A percentile compares a stretch with the other conserved stretches of the same genome.
These are phyloP conservation scores for Carex scoparia DNA, from an alignment of 176 grass and related monocot genomes.

Conservation along the genomic window DNA sequence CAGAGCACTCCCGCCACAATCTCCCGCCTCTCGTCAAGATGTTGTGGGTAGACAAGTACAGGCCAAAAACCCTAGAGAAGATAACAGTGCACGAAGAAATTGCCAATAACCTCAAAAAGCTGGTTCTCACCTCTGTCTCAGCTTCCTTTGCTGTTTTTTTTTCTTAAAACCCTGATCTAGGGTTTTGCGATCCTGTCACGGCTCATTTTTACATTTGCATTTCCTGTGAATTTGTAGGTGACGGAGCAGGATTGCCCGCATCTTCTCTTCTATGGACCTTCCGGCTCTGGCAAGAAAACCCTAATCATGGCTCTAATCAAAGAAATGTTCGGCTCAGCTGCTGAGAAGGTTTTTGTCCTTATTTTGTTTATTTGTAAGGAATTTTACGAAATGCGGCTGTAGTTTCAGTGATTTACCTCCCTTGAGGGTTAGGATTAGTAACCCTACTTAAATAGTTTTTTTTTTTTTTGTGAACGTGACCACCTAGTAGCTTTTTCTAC, in stretches of 20 bases:
- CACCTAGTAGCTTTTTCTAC: not conserved
- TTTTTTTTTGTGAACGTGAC: not conserved
- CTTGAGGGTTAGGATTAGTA: not conserved
- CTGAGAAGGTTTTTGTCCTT: constrained; percentile 50
- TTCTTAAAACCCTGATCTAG: constrained; percentile 23
- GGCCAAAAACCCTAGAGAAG: constrained; percentile 82
- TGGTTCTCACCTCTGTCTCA: constrained; percentile 40
- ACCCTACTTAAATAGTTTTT: too few relatives aligned
- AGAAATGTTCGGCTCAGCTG: constrained; percentile 79
- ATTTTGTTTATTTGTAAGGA: not conserved
- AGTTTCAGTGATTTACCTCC: not conserved
- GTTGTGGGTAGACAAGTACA: constrained; percentile 99
- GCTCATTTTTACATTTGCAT: not conserved
- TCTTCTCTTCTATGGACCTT: constrained; percentile 87
- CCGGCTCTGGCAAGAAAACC: constrained; percentile 95
- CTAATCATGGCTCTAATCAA: constrained; percentile 92
- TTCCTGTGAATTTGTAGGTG: constrained; percentile 36
- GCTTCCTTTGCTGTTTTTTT: not conserved
- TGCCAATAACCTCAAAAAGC: constrained; percentile 73
- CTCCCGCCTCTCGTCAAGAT: constrained; percentile 54
- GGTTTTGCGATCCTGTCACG: constrained; percentile 7
- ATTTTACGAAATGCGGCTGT: not conserved
- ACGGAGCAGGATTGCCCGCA: constrained; percentile 97
- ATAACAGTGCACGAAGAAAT: constrained; percentile 80
- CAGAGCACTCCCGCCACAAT: not conserved